These are phyloP conservation scores for Coniella vitis DNA, from an alignment of 2,329 filamentous ascomycete genomes.

Conservation along the genomic window DNA sequence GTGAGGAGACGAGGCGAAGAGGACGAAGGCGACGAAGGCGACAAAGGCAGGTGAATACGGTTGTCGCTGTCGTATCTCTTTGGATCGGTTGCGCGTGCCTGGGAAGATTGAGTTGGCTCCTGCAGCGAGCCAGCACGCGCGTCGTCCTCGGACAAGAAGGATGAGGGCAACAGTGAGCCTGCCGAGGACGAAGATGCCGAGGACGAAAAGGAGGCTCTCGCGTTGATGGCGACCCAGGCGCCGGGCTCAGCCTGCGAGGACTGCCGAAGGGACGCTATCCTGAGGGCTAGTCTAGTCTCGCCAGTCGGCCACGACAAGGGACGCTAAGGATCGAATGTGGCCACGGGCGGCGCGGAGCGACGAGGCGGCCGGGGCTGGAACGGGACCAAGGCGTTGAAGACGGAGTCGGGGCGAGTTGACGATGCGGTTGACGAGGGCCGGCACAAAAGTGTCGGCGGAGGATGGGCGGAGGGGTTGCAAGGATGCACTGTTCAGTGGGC, in stretches of 20 bases:
- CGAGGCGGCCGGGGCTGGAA: background rate
- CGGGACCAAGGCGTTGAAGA: too few relatives aligned
- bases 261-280: slow-evolving; percentile 9
- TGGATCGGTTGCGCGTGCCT: too few relatives aligned
- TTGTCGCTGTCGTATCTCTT: background rate
- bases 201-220: background rate
- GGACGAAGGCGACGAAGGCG: slow-evolving; percentile 30
- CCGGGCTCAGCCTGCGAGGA: slow-evolving; percentile 5
- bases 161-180: too few relatives aligned
- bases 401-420: too few relatives aligned
- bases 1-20: slow-evolving; percentile 32
- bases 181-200: background rate
- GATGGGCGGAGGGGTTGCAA: background rate
- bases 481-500: too few relatives aligned
- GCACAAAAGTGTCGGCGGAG: too few relatives aligned
- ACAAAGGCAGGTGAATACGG: slow-evolving; percentile 18
- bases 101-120: too few relatives aligned
- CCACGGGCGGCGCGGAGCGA: background rate
- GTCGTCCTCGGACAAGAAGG: too few relatives aligned
- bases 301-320: background rate
- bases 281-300: slow-evolving; percentile 3
- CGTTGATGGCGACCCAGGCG: slow-evolving; percentile 10
- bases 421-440: too few relatives aligned
- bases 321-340: background rate
- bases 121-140: too few relatives aligned